phyloP scores from a whole-genome alignment of 441 rosid species.

The Jatropha podagrica region DNA sequence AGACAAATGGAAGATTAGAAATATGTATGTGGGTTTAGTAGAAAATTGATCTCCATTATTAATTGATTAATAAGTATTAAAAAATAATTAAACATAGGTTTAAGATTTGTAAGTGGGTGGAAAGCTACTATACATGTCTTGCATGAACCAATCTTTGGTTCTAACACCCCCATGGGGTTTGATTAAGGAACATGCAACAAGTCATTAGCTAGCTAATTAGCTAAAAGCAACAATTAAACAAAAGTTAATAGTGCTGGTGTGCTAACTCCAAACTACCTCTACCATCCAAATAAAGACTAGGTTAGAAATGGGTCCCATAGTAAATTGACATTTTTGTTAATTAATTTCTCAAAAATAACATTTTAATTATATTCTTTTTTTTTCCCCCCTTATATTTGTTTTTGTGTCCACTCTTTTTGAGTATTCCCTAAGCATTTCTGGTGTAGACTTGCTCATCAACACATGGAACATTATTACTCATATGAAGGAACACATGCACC shows the following conservation, averaged over 20 bases:
- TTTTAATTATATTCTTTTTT: neutral
- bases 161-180: constrained; percentile 30
- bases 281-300: constrained; percentile 5
- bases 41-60: constrained; percentile 7
- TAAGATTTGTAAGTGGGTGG: neutral
- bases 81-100: neutral
- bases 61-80: neutral
- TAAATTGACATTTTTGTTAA: neutral
- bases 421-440: constrained; percentile 41
- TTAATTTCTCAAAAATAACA: neutral
- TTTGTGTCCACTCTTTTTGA: constrained; percentile 18
- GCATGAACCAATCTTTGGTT: constrained; percentile 22
- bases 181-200: constrained; percentile 17
- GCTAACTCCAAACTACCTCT: constrained; percentile 24
- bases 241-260: constrained; percentile 16
- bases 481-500: constrained; percentile 31
- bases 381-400: neutral
- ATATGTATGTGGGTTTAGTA: neutral
- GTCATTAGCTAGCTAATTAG: neutral
- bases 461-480: constrained; percentile 31
- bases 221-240: constrained; percentile 14
- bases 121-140: constrained; percentile 14
- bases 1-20: neutral
- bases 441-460: constrained; percentile 32
- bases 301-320: constrained; percentile 17